Conservation (phyloP, 23 red algal species). For the Cyanidioschyzon merolae region DNA sequence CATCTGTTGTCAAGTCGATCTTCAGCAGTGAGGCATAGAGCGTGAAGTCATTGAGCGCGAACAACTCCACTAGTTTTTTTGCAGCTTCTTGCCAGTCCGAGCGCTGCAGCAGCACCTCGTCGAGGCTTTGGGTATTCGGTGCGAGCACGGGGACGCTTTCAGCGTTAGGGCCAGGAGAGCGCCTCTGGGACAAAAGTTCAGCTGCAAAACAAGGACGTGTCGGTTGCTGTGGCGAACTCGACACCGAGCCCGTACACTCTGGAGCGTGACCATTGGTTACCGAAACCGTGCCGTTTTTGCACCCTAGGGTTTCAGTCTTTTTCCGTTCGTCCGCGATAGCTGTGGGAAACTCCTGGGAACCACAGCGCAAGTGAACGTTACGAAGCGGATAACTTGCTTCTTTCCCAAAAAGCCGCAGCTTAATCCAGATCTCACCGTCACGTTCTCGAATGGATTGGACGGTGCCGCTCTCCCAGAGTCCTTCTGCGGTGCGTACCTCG, state of each 20-base stretch:
- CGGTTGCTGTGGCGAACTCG: background rate
- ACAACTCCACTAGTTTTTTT: background rate
- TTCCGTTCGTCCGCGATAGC: background rate
- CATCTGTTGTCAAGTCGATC: background rate
- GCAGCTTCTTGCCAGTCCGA: background rate
- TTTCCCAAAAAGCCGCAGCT: background rate
- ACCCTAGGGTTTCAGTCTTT: background rate
- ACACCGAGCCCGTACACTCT: background rate
- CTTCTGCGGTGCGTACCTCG: background rate
- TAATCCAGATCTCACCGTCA: background rate
- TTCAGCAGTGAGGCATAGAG: constrained; percentile 3
- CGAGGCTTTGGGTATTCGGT: background rate
- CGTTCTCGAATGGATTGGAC: background rate
- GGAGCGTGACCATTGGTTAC: background rate
- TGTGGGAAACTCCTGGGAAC: background rate
- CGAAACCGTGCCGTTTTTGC: background rate
- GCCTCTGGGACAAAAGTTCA: too few relatives aligned
- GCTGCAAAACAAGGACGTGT: background rate
- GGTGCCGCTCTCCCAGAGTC: background rate
- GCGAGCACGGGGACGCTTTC: background rate
- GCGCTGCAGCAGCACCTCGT: too few relatives aligned
- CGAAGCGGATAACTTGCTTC: background rate
- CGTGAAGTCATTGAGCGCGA: constrained; percentile 13
- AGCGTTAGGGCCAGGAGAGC: background rate
- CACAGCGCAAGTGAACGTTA: background rate